Base-by-base conservation (phyloP, 768 basidiomycete species). In the Aureoboletus auriporus region DNA sequence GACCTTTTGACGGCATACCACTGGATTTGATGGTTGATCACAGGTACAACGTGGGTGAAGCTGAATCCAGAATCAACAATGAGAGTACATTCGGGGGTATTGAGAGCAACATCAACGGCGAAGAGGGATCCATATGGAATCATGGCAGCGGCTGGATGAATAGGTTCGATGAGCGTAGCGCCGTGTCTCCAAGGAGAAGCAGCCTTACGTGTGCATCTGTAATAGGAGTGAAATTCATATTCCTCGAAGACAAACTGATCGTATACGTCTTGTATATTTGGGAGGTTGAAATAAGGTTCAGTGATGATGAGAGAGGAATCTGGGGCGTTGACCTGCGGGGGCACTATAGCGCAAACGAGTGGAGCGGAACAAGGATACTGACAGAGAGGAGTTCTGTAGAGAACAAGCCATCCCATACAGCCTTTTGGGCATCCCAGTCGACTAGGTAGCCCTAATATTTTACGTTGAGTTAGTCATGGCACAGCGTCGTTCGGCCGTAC, bases 211-310 rank as follows among this genome's bases (percentile, higher is more conserved):
- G 91, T 82, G 61, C 83, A 83, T 27, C 93, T 79, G 60, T 80
- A 75, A 65, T 89, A 93, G 40, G 89, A 82, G 40, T 77, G 74
- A 63, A 95, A 96, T 59, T 94, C 93, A 71, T 93, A 98, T 69
- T 97, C 93, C 65, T 97, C 94, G 59, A 96, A 97, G 3, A 95
- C 75, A 63, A 98, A 88, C 67, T 97, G 92, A 64, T 98, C 94
- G 59, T 94, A 93, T 30, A 89, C 78, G 26, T 93, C 89, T 68
- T 93, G 90, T 11, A 96, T 80, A 61, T 91, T 93, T 23, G 91
- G 89, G 8, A 94, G 72, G 69, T 97, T 93, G 76, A 95, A 89
- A 63, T 90, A 91, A 6, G 94, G 93, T 69, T 97, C 94, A 6
- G 95, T 96, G 47, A 97, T 78, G 42, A 97, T 72, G 31, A 97